These are phyloP conservation scores for Ophiostoma perfectum DNA, from an alignment of 2,329 filamentous ascomycete species.

Conservation along the genomic window DNA sequence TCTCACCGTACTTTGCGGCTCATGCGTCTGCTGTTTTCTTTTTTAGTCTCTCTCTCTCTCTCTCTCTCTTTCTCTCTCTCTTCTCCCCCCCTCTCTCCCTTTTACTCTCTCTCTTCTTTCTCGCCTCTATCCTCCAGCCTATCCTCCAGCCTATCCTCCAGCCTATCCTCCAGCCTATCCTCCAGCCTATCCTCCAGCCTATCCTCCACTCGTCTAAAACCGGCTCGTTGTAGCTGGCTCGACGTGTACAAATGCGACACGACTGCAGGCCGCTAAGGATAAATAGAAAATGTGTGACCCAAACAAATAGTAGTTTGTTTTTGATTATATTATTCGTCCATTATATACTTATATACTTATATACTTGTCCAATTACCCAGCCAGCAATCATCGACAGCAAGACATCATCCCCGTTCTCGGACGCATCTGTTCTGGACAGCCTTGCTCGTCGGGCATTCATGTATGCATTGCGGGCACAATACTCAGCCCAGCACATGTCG, in stretches of 20 bases:
- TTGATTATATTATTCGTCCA: neutral
- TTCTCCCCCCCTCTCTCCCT: neutral
- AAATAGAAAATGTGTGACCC: conserved; percentile 8
- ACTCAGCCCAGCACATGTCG: too few species aligned
- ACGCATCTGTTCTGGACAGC: neutral
- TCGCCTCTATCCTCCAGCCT: neutral
- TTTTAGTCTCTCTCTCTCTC: neutral
- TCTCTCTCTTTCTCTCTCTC: neutral
- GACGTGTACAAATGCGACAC: conserved; percentile 12
- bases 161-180: too few species aligned
- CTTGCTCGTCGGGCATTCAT: conserved; percentile 1
- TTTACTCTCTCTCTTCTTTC: neutral
- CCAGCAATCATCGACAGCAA: too few species aligned
- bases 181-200: neutral
- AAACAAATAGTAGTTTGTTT: neutral
- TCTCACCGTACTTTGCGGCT: conserved; percentile 9
- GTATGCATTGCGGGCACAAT: neutral
- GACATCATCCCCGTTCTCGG: too few species aligned
- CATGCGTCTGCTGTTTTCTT: neutral
- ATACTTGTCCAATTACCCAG: too few species aligned
- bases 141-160: neutral
- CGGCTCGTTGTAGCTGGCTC: neutral
- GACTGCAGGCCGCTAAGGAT: conserved; percentile 4
- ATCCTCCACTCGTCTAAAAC: neutral
- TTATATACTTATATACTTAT: too few species aligned